Evolutionary conservation across 192 early-diverging fungal species (phyloP).

Genomic region (Radiomyces spectabilis): DNA sequence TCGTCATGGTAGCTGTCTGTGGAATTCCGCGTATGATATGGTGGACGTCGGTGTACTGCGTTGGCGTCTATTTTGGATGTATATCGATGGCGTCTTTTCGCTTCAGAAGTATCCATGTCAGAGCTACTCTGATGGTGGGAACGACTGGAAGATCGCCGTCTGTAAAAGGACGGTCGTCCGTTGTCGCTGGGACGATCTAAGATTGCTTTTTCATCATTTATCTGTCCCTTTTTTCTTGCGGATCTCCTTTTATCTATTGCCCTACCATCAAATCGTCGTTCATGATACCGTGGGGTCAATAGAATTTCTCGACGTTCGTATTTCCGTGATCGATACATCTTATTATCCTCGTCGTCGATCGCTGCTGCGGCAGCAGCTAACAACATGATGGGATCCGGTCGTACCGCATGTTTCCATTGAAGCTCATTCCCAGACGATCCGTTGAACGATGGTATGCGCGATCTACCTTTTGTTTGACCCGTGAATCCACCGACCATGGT

Average conservation of each 20-base stretch:
- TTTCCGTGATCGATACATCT: not conserved
- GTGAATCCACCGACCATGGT: not conserved
- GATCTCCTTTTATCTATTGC: not conserved
- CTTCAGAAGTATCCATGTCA: too few relatives aligned
- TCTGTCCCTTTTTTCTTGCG: not conserved
- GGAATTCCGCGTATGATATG: too few relatives aligned
- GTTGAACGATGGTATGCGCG: not conserved
- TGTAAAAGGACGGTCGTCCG: too few relatives aligned
- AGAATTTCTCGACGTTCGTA: not conserved
- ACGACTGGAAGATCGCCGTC: too few relatives aligned
- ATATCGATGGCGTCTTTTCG: too few relatives aligned
- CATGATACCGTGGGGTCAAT: not conserved
- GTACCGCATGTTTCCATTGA: not conserved
- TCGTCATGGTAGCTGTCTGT: not conserved
- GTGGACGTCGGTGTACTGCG: too few relatives aligned
- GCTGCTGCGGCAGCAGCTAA: not conserved
- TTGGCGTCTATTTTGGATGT: too few relatives aligned
- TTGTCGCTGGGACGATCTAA: not conserved
- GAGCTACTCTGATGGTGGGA: too few relatives aligned
- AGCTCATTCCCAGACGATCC: not conserved
- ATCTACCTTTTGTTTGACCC: too few relatives aligned
- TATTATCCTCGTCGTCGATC: not conserved
- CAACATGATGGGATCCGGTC: constrained; percentile 3
- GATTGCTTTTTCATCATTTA: not conserved
- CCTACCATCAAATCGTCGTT: not conserved